Base-by-base conservation (phyloP, 2,329 filamentous ascomycete genomes). In the Hypoxylon sp. region DNA sequence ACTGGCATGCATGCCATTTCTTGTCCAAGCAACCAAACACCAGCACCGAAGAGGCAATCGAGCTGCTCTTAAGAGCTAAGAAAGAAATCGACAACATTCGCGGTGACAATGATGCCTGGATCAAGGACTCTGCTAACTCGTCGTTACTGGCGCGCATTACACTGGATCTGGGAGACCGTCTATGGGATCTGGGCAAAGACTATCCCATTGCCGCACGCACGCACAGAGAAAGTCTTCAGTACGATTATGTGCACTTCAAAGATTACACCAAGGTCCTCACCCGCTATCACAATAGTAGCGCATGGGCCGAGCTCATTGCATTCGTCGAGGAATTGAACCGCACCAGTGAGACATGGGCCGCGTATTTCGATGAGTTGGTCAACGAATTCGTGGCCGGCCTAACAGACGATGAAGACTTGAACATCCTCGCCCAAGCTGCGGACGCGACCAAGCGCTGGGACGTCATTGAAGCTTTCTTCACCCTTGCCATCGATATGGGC, bases 1-100 rank as follows among this genome's bases (percentile, higher is more conserved):
- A 77, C 48, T 76, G 70, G 73, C 73, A 75, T 45, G 75, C 75
- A 0, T 73, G 71, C 30, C 74, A 77, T 52, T 76, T 76, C 60
- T 63, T 76, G 11, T 67, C 74, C 4, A 71, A 71, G n/a, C 71
- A 71, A 23, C 63, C 70, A 0, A 55, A 37, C 45, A 76, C 72
- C 1, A 67, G 63, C 23, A 68, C 65, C n/a, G 67, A 75, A 6
- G 69, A 75, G 9, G 71, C 73, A 1, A 67, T 74, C 7, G 45
- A 69, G 23, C 69, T 75, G 1, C 71, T 77, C n/a, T 63, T 63
- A 2, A 62, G 65, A 6, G 74, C 74, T 1, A 76, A 76, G 56
- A 34, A 63, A 1, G 70, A 72, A 3, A 61, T 76, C 14, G 74
- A 76, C 34, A 58, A 66, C 5, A 46, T 71, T 5, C 61, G 71